Base-by-base conservation (phyloP, 2,329 filamentous ascomycete genomes). In the Fusarium odoratissimum region DNA sequence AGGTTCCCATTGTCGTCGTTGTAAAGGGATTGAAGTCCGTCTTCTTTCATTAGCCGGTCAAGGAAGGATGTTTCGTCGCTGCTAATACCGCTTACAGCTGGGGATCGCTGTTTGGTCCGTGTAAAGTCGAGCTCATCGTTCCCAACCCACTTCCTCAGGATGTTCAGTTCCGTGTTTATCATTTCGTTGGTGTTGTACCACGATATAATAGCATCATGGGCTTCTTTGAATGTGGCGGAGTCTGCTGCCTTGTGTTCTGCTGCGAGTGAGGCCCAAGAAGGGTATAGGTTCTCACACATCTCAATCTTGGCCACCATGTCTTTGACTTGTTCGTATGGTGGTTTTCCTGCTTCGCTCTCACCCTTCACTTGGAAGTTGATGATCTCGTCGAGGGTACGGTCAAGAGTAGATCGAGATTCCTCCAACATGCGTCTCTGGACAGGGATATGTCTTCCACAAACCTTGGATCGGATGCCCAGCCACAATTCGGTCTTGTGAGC, bases 111-210 rank as follows among this genome's bases (percentile, higher is more conserved):
- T 72, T 92, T 92, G 28, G 91, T 88, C 78, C 93, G 92, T 56
- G 91, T 91, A 79, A 98, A 99, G 82, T 98, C 95, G 42, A 99
- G 88, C 79, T 97, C 95, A 41, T 95, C 91, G 79, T 99, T 99
- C 60, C 96, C 96, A 31, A 99, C 96, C 96, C 96, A 99, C 71
- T 92, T 95, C 81, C 96, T 95, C 71, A 99, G 83, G 72, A 98
- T 95, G 19, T 91, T 91, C 66, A 99, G 89, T 81, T 99, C 94
- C 5, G 94, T 97, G 81, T 97, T 97, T 86, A 99, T 98, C 79
- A 97, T 91, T 79, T 95, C 91, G 37, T 95, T 98, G 57, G 95
- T 98, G 82, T 98, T 99, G 86, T 97, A 92, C 96, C 96, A 99
- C 6, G 95, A 92, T 69, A 97, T 91, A 73, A 99, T 92, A 54